Percentiles rank a stretch among this genome's conserved stretches.
Evolutionary conservation across 805 yeast species (phyloP).

Genomic region (Jamesozyma piceae): DNA sequence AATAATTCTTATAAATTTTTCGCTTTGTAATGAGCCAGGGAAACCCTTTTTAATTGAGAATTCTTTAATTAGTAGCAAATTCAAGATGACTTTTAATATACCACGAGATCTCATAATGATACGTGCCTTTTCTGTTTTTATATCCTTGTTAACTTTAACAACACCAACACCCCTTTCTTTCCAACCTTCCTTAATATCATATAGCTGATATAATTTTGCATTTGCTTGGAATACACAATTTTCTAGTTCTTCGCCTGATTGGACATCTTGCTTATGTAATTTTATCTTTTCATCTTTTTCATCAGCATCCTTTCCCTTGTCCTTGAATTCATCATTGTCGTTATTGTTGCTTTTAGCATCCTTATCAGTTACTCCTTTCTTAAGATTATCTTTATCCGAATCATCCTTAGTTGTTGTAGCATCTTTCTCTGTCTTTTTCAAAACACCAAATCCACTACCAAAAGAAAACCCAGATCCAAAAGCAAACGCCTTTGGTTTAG

Average conservation of each 20-base stretch:
- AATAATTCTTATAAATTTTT: conserved; percentile 70
- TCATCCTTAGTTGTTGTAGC: conserved; percentile 10
- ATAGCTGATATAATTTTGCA: conserved; percentile 71
- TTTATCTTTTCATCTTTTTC: conserved; percentile 35
- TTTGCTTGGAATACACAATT: conserved; percentile 54
- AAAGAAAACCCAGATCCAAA: conserved; percentile 41
- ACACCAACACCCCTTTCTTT: conserved; percentile 90
- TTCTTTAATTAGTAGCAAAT: conserved; percentile 54
- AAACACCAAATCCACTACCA: conserved; percentile 30
- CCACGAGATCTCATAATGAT: conserved; percentile 89
- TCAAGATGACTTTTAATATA: conserved; percentile 69
- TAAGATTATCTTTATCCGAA: conserved; percentile 3
- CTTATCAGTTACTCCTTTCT: not conserved
- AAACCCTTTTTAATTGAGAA: conserved; percentile 68
- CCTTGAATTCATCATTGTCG: conserved; percentile 2
- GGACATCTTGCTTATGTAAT: conserved; percentile 46
- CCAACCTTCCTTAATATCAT: conserved; percentile 72
- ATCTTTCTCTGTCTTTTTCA: conserved; percentile 10
- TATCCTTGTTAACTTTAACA: conserved; percentile 59
- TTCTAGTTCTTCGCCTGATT: conserved; percentile 91
- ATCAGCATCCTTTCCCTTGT: not conserved
- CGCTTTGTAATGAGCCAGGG: conserved; percentile 75
- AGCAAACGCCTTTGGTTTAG: conserved; percentile 21
- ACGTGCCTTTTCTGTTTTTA: conserved; percentile 42
- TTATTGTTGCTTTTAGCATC: conserved; percentile 7